Evolutionary conservation across 495 filamentous ascomycete genomes (phyloP), one percentile per base, ranked within the genome.

Genomic region (Darksidea phi): DNA sequence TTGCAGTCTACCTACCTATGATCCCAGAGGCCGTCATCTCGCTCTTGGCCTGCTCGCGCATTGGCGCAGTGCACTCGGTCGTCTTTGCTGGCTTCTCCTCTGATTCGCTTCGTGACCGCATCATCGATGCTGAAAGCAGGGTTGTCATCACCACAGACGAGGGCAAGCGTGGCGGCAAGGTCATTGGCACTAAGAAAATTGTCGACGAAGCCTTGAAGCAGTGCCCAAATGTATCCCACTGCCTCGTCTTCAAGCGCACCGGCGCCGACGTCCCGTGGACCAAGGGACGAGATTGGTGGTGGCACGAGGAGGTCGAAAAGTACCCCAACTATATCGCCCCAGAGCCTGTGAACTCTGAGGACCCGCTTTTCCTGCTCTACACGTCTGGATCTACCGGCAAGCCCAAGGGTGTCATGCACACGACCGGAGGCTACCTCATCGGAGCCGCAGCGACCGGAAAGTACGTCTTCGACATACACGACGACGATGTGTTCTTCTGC

Each of bases 341-440:
- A 11, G 91, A 92, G 76, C 73, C 85, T 52, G 85, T 99, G 81
- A 88, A 78, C 78, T 88, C 94, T 0, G 94, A 99, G 74, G 94
- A 99, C 66, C 95, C 94, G 43, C 83, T 99, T 10, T 99, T 97
- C 85, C 76, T 99, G 56, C 86, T 99, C 51, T 97, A 99, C 77
- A 99, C 94, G 1, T 97, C 94, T 38, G 94, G 94, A 10, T 97
- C 93, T 0, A 99, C 94, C 15, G 94, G 94, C 23, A 96, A 97
- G 80, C 94, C 94, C 42, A 99, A 99, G 85, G 94, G 94, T 75
- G 89, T 99, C 28, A 90, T 97, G 91, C 94, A 97, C 81, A 95
- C 91, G 10, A 99, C 94, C 59, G 95, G 80, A 56, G 94, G 94
- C 36, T 97, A 97, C 74, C 84, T 97, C 23, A 75, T 97, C 10